Evolutionary conservation across 2,329 filamentous ascomycete genomes (phyloP).

Genomic region (Botrytis hyacinthi): DNA sequence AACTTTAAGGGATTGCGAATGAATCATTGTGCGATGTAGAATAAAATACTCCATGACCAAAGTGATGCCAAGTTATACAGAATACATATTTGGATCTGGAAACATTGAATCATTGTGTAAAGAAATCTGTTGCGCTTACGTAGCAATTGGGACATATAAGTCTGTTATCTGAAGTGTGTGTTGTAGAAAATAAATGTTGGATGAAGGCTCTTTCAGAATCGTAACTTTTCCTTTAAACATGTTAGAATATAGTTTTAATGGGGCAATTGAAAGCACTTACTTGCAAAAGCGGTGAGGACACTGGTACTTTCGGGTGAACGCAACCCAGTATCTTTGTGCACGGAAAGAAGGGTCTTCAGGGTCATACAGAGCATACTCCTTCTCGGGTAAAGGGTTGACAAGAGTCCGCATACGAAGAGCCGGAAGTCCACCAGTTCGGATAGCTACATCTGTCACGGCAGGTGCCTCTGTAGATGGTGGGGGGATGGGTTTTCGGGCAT

Average conservation of each 20-base stretch:
- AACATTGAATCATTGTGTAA: neutral
- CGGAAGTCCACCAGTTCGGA: neutral
- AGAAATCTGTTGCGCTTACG: neutral
- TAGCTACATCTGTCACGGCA: neutral
- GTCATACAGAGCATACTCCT: slow-evolving; percentile 23
- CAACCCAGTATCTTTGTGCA: slow-evolving; percentile 25
- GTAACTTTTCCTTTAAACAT: slow-evolving; percentile 24
- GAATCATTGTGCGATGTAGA: neutral
- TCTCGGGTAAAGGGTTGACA: slow-evolving; percentile 14
- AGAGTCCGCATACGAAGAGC: slow-evolving; percentile 1
- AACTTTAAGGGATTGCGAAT: neutral
- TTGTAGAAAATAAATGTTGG: slow-evolving; percentile 46
- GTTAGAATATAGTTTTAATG: neutral
- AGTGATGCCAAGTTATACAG: too few relatives aligned
- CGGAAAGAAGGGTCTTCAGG: slow-evolving; percentile 29
- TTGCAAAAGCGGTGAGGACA: slow-evolving; percentile 34
- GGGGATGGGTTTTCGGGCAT: slow-evolving; percentile 17
- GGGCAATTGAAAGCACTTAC: slow-evolving; percentile 26
- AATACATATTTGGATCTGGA: neutral
- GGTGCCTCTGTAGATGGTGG: neutral
- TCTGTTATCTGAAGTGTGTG: slow-evolving; percentile 41
- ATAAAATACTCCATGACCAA: neutral
- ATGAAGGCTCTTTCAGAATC: slow-evolving; percentile 24
- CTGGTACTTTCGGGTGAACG: slow-evolving; percentile 30
- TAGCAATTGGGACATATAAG: slow-evolving; percentile 13